Conservation (phyloP, 73 alveolate genomes). For the Effrenium voratum region DNA sequence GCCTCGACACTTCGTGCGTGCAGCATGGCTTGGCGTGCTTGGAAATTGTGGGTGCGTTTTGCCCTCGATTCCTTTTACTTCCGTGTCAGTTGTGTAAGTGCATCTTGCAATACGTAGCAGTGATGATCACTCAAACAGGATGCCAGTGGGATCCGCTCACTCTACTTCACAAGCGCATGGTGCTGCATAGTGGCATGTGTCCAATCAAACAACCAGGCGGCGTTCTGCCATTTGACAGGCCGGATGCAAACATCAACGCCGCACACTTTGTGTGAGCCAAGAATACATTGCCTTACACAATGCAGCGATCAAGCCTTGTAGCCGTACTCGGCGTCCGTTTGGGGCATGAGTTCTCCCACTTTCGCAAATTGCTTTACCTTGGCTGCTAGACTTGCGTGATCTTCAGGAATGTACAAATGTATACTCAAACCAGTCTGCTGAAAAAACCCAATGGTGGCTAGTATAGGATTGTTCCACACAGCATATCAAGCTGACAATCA, state of each 20-base stretch:
- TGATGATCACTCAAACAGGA: too few relatives aligned
- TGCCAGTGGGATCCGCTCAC: not conserved
- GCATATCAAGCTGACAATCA: too few relatives aligned
- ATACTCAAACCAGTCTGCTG: too few relatives aligned
- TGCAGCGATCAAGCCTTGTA: slow-evolving; percentile 46
- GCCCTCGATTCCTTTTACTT: too few relatives aligned
- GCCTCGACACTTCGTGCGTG: too few relatives aligned
- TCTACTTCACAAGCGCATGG: not conserved
- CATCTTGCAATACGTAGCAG: too few relatives aligned
- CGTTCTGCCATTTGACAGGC: not conserved
- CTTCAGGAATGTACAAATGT: too few relatives aligned
- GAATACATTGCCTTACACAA: not conserved
- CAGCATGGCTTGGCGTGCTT: too few relatives aligned
- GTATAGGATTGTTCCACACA: too few relatives aligned
- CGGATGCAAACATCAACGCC: not conserved
- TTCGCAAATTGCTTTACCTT: slow-evolving; percentile 57
- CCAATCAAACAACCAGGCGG: not conserved
- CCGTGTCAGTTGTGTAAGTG: too few relatives aligned
- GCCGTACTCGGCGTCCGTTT: slow-evolving; percentile 11
- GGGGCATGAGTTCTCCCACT: slow-evolving; percentile 80
- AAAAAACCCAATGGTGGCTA: too few relatives aligned
- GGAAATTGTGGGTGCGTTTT: too few relatives aligned
- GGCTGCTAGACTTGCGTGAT: not conserved
- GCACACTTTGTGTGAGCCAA: not conserved
- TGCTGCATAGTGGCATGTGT: not conserved